phyloP scores from a whole-genome alignment of 1,284 basidiomycete genomes.

The Ganoderma sinense region DNA sequence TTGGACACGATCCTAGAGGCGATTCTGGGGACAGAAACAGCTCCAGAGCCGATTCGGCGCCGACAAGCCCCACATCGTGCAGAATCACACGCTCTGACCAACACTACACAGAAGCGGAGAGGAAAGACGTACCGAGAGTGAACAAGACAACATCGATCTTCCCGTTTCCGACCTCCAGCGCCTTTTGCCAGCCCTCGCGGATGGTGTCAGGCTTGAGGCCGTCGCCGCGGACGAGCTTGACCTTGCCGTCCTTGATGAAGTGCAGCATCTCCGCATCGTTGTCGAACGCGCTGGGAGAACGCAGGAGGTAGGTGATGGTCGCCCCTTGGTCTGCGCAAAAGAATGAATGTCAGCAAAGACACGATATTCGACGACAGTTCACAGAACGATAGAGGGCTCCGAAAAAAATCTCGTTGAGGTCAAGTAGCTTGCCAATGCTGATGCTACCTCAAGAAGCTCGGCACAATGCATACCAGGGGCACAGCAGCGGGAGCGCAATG shows the following conservation, averaged over 20 bases:
- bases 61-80: too few relatives aligned
- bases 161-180: constrained; percentile 39
- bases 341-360: background rate
- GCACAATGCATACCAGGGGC: too few relatives aligned
- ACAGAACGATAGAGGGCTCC: too few relatives aligned
- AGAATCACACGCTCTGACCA: too few relatives aligned
- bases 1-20: too few relatives aligned
- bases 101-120: background rate
- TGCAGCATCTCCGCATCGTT: constrained; percentile 50
- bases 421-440: too few relatives aligned
- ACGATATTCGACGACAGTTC: background rate
- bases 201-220: constrained; percentile 55
- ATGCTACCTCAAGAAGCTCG: too few relatives aligned
- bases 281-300: constrained; percentile 53
- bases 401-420: too few relatives aligned
- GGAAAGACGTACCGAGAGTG: constrained; percentile 53
- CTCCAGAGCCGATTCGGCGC: too few relatives aligned
- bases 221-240: constrained; percentile 58
- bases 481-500: too few relatives aligned
- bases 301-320: constrained; percentile 60
- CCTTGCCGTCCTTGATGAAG: constrained; percentile 50
- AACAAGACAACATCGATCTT: constrained; percentile 56
- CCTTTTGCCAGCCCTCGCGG: constrained; percentile 51
- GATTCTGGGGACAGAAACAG: too few relatives aligned
- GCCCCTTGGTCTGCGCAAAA: constrained; percentile 48